These are phyloP conservation scores for Hanseniaspora uvarum DNA, from an alignment of 1,139 yeast species.

Conservation along the genomic window DNA sequence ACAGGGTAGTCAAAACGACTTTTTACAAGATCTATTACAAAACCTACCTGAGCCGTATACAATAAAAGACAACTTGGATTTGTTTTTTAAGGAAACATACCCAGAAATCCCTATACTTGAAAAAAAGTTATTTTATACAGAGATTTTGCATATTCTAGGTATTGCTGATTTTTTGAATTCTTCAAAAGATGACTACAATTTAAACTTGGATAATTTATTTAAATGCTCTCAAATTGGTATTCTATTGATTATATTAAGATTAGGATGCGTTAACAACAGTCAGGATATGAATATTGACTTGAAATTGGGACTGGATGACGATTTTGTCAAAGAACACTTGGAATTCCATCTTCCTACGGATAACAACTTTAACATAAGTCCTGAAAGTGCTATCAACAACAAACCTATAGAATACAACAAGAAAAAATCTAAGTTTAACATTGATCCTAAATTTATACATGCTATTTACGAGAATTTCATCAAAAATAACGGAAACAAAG, in stretches of 20 bases:
- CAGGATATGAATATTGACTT: constrained; percentile 16
- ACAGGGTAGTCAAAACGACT: constrained; percentile 18
- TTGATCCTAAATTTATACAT: constrained; percentile 12
- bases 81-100: constrained; percentile 39
- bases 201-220: constrained; percentile 26
- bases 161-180: constrained; percentile 18
- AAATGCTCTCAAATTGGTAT: constrained; percentile 35
- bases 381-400: neutral
- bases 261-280: constrained; percentile 21
- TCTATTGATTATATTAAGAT: constrained; percentile 38
- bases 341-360: constrained; percentile 11
- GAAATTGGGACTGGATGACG: constrained; percentile 5
- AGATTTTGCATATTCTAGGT: constrained; percentile 24
- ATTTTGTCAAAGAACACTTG: constrained; percentile 9
- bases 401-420: constrained; percentile 3
- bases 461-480: neutral
- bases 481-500: neutral
- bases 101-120: constrained; percentile 46
- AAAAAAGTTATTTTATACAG: constrained; percentile 33
- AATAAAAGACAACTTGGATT: constrained; percentile 33
- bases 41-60: constrained; percentile 37
- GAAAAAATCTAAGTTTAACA: neutral
- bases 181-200: constrained; percentile 12
- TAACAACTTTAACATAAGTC: constrained; percentile 28
- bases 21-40: constrained; percentile 20